phyloP scores from a whole-genome alignment of 2,329 filamentous ascomycete species.

The Nemania serpens region DNA sequence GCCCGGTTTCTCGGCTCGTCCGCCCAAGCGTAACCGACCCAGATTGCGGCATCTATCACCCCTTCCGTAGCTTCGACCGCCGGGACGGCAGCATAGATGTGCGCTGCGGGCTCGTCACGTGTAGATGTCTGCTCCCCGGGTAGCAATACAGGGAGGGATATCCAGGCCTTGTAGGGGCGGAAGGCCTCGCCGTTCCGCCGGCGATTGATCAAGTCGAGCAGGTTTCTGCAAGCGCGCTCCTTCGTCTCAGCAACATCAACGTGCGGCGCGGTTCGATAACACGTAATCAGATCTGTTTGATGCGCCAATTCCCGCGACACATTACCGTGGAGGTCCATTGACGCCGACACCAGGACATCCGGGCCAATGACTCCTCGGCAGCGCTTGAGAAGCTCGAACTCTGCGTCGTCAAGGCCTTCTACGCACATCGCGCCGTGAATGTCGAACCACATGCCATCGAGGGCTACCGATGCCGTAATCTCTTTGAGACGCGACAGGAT shows the following conservation, averaged over 20 bases:
- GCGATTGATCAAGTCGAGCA: conserved; percentile 47
- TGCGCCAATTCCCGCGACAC: conserved; percentile 55
- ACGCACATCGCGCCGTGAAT: conserved; percentile 63
- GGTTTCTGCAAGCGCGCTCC: conserved; percentile 55
- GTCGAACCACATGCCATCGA: conserved; percentile 60
- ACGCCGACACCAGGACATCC: conserved; percentile 54
- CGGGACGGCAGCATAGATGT: conserved; percentile 54
- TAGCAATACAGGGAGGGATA: conserved; percentile 56
- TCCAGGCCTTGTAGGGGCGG: conserved; percentile 56
- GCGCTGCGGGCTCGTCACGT: conserved; percentile 55
- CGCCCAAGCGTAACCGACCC: conserved; percentile 62
- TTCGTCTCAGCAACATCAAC: conserved; percentile 56
- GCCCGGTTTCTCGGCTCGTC: conserved; percentile 58
- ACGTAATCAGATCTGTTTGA: conserved; percentile 56
- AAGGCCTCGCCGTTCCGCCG: conserved; percentile 24
- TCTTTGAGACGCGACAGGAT: conserved; percentile 46
- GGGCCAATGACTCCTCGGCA: conserved; percentile 52
- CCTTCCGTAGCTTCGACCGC: conserved; percentile 47
- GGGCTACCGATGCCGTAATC: conserved; percentile 40
- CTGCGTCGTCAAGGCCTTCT: conserved; percentile 52
- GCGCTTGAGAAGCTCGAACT: conserved; percentile 52
- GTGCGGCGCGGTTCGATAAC: conserved; percentile 58
- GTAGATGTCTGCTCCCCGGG: conserved; percentile 62
- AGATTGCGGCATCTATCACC: conserved; percentile 57
- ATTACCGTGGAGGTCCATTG: conserved; percentile 62